A percentile compares a stretch with the other conserved stretches of the same genome.
phyloP scores from a whole-genome alignment of 2,329 filamentous ascomycete genomes.

The Penicillium sp. region DNA sequence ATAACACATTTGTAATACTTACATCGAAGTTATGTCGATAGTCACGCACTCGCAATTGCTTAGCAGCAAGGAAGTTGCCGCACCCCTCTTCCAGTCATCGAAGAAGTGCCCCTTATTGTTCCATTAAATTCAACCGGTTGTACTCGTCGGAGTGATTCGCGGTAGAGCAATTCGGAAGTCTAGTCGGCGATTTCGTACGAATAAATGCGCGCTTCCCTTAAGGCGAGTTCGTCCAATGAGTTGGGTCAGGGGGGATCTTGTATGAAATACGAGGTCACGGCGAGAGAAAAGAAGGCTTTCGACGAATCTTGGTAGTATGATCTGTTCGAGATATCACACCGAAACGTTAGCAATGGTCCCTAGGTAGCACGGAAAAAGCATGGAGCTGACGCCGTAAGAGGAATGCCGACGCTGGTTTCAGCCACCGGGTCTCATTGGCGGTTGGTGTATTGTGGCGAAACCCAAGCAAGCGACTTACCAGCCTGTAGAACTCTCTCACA shows the following conservation, averaged over 20 bases:
- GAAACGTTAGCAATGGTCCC: neutral
- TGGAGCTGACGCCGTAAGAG: neutral
- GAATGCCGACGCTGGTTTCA: neutral
- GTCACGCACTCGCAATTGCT: conserved; percentile 2
- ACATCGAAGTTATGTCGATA: neutral
- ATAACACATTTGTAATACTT: neutral
- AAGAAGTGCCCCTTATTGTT: conserved; percentile 21
- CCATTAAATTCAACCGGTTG: conserved; percentile 20
- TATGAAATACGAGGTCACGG: neutral
- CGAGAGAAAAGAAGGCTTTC: neutral
- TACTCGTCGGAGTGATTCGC: neutral
- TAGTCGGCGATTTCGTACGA: neutral
- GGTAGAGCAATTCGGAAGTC: neutral
- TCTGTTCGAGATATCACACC: neutral
- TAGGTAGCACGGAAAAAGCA: neutral
- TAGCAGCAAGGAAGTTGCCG: conserved; percentile 15
- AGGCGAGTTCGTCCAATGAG: neutral
- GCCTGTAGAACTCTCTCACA: neutral
- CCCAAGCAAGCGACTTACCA: neutral
- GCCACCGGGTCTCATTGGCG: neutral
- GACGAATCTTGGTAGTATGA: neutral
- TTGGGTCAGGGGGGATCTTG: neutral
- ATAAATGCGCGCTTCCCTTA: conserved; percentile 2
- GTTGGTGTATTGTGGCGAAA: neutral
- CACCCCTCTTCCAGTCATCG: conserved; percentile 13